These are phyloP conservation scores for Trifolium repens DNA, from an alignment of 306 rosid genomes.

Conservation along the genomic window DNA sequence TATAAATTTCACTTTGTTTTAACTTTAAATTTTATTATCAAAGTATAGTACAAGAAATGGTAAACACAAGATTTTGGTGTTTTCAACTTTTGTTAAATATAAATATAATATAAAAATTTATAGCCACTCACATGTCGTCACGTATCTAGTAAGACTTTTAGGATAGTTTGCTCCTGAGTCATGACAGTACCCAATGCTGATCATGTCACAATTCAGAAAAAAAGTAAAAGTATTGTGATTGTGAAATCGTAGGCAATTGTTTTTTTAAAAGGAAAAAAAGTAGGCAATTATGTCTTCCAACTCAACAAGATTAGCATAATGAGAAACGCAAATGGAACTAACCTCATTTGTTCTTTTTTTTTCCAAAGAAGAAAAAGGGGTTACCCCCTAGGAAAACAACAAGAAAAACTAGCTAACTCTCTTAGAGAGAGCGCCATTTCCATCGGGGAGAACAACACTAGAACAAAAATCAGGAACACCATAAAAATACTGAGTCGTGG, in stretches of 20 bases:
- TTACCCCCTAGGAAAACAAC: no score
- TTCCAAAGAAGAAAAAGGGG: no score
- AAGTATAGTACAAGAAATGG: not conserved
- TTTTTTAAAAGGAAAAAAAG: no score
- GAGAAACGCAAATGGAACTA: not conserved
- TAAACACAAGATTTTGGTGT: not conserved
- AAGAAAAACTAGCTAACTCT: no score
- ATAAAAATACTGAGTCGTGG: no score
- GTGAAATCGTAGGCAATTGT: not conserved
- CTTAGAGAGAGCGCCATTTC: no score
- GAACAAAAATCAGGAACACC: no score
- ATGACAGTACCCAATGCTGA: not conserved
- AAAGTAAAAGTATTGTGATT: not conserved
- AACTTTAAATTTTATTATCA: constrained; percentile 1
- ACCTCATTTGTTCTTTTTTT: no score
- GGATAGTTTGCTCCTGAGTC: not conserved
- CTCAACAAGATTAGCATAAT: constrained; percentile 11
- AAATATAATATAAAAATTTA: no score
- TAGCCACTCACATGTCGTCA: not conserved
- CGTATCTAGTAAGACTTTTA: not conserved
- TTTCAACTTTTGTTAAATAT: not conserved
- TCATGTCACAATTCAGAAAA: not conserved
- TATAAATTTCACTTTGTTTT: constrained; percentile 5
- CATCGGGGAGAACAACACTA: no score
- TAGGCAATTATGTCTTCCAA: constrained; percentile 10